These are phyloP conservation scores for Xerocomellus amylosporus DNA, from an alignment of 768 basidiomycete species.

Conservation along the genomic window DNA sequence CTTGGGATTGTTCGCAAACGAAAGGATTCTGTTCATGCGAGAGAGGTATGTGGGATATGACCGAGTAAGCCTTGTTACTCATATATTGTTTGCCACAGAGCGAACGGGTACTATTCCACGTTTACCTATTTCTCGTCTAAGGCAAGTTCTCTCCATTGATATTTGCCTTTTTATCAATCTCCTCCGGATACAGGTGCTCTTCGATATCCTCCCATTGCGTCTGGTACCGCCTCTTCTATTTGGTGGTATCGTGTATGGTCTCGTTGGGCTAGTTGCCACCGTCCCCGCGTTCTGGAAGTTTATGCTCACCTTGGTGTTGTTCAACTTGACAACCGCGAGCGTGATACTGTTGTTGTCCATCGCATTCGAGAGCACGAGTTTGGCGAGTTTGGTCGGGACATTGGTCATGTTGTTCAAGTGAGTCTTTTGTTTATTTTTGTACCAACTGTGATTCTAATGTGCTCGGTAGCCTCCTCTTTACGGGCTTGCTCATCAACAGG, in stretches of 20 bases:
- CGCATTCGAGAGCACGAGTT: constrained; percentile 78
- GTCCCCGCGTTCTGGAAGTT: constrained; percentile 97
- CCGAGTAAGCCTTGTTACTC: background rate
- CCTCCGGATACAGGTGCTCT: constrained; percentile 62
- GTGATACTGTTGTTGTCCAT: constrained; percentile 90
- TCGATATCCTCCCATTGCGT: constrained; percentile 92
- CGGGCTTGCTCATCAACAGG: constrained; percentile 92
- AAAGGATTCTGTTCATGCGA: constrained; percentile 96
- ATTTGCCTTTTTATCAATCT: background rate
- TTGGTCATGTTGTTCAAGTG: constrained; percentile 98
- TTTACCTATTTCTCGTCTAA: constrained; percentile 97
- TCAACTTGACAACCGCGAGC: constrained; percentile 94
- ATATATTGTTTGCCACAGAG: constrained; percentile 42
- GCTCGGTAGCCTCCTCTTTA: constrained; percentile 77
- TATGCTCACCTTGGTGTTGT: constrained; percentile 90
- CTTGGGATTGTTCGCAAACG: constrained; percentile 89
- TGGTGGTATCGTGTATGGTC: constrained; percentile 91
- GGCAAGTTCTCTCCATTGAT: constrained; percentile 34
- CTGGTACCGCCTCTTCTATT: constrained; percentile 94
- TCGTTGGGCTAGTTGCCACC: constrained; percentile 91
- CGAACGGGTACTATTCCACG: constrained; percentile 97
- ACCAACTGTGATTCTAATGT: constrained; percentile 6
- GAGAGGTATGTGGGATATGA: constrained; percentile 61
- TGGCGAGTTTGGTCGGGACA: constrained; percentile 93
- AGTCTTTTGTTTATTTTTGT: constrained; percentile 31